Evolutionary conservation across 345 rosid species (phyloP), one percentile per base, ranked within the genome.

Genomic region (Pugionium cornutum): DNA sequence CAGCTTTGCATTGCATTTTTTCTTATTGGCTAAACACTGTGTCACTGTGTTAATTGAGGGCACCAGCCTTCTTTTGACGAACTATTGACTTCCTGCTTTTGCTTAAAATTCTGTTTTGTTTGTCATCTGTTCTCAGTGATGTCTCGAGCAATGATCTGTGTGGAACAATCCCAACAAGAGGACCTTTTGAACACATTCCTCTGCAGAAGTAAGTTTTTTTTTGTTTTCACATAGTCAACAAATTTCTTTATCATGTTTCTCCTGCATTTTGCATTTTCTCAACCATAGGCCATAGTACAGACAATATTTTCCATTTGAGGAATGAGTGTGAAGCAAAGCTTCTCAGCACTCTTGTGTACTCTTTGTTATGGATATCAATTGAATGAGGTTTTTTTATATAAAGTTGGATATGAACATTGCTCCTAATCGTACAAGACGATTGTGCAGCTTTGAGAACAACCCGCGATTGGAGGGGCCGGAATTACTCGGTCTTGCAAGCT

Each of bases 381-480:
- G 68, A 35, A 26, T 45, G 1, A 1, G 33, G 18, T 57, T 30
- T 58, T 67, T 9, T n/a, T 56, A 46, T 34, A n/a, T 31, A 11
- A 32, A 41, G 53, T 34, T 44, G 55, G 40, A 25, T 44, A 9
- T 58, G 8, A 51, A 0, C 25, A 65, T 58, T 44, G 44, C 36
- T 44, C 2, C 28, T 59, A 37, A 59, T 44, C 6, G 58, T 4
- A 0, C 49, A 7, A 65, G 51, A 41, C 55, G 2, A 46, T 10
- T 40, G 18, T 75, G 80, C 63, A 92, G 97, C 82, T 89, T 92
- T 72, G 99, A 86, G 83, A 86, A 84, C 61, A 89, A 92, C 78
- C 90, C 86, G 31, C 84, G 90, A 32, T 74, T 92, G 53, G 99
- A 89, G 79, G 99, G 99, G 53, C 99, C 99, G 0, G 90, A 92